Evolutionary conservation across 257 asterid species (phyloP).

Genomic region (Rauvolfia tetraphylla): DNA sequence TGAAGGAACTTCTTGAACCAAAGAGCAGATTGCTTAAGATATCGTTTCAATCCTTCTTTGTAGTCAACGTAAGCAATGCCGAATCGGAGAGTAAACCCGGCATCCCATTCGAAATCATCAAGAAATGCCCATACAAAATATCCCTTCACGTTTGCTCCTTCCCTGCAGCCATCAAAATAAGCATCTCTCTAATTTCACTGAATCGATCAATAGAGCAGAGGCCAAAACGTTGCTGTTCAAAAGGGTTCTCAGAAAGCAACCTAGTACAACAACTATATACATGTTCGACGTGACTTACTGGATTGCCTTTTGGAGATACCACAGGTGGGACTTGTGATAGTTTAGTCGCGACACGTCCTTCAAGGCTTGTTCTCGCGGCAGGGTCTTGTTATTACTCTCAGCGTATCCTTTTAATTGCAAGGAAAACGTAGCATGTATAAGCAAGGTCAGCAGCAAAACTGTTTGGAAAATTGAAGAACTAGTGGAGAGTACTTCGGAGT

Average conservation of each 20-base stretch:
- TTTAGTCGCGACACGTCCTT: conserved; percentile 21
- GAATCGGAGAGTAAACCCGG: conserved; percentile 28
- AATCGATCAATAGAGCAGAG: not conserved
- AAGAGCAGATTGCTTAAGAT: conserved; percentile 20
- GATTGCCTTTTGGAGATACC: conserved; percentile 25
- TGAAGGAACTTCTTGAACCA: conserved; percentile 32
- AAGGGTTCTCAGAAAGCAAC: no score
- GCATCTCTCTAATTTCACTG: no score
- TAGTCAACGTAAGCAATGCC: conserved; percentile 25
- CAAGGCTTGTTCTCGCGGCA: conserved; percentile 21
- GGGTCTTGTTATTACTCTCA: conserved; percentile 18
- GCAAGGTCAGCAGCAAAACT: no score
- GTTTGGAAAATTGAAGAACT: no score
- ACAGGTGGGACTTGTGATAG: conserved; percentile 25
- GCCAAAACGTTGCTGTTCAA: not conserved
- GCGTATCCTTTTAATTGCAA: conserved; percentile 26
- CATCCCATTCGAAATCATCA: conserved; percentile 34
- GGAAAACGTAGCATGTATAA: not conserved
- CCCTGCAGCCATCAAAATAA: conserved; percentile 15
- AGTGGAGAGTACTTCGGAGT: no score
- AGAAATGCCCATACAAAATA: conserved; percentile 27
- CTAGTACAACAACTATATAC: not conserved
- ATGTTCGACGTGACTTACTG: conserved; percentile 19
- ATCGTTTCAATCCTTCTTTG: conserved; percentile 18
- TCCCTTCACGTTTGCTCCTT: conserved; percentile 29